These are phyloP conservation scores for Neoarthrinium moseri DNA, from an alignment of 2,329 filamentous ascomycete genomes.

Conservation along the genomic window DNA sequence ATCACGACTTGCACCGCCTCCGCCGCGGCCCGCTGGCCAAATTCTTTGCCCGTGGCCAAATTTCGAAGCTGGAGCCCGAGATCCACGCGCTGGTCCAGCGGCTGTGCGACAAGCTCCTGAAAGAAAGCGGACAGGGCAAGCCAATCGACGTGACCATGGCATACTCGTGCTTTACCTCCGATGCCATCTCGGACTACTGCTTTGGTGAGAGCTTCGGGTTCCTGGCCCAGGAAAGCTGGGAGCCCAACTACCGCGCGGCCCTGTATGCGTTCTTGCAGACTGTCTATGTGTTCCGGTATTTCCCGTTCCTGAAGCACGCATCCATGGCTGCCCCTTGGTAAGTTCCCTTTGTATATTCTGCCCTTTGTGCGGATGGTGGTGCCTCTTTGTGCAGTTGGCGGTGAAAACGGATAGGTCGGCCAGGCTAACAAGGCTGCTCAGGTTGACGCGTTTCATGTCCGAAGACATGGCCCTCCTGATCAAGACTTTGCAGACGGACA, in stretches of 20 bases:
- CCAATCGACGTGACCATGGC: slow-evolving; percentile 33
- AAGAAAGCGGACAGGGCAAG: slow-evolving; percentile 15
- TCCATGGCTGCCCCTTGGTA: slow-evolving; percentile 10
- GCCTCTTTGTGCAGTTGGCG: neutral
- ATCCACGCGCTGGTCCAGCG: slow-evolving; percentile 13
- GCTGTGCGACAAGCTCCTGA: slow-evolving; percentile 29
- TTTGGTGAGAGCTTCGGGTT: slow-evolving; percentile 36
- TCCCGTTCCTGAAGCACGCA: slow-evolving; percentile 19
- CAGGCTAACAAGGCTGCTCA: slow-evolving; percentile 10
- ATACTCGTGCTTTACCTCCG: slow-evolving; percentile 37
- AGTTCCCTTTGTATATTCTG: no score
- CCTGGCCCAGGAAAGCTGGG: slow-evolving; percentile 31
- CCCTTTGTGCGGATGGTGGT: no score
- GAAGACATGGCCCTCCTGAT: slow-evolving; percentile 18
- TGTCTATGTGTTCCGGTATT: slow-evolving; percentile 22
- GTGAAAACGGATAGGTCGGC: no score
- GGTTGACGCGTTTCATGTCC: slow-evolving; percentile 18
- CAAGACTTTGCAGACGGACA: slow-evolving; percentile 14
- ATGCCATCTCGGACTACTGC: slow-evolving; percentile 35
- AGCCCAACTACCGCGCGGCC: slow-evolving; percentile 30
- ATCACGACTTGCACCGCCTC: slow-evolving; percentile 31
- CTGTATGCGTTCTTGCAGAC: slow-evolving; percentile 17
- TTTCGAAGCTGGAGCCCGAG: slow-evolving; percentile 19
- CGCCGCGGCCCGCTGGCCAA: slow-evolving; percentile 27
- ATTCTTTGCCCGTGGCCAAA: slow-evolving; percentile 33